phyloP scores from a whole-genome alignment of 2,329 filamentous ascomycete genomes.

The Cytospora schulzeri region DNA sequence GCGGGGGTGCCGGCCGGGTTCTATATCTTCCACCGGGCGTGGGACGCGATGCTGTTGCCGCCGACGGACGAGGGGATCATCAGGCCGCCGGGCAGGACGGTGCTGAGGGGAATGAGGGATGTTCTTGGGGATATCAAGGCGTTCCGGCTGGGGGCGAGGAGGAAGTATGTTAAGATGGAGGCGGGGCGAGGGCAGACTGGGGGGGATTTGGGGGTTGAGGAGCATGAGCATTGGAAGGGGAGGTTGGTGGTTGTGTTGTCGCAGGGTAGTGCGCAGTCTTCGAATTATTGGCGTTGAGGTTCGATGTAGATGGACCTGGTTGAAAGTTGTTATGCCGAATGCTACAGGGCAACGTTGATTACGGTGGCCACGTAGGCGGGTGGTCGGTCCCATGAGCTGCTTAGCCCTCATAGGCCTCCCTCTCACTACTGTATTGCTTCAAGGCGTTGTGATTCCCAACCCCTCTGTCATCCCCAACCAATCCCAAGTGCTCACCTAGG shows the following conservation, averaged over 20 bases:
- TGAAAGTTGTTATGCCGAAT: background rate
- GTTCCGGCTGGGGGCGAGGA: slow-evolving; percentile 41
- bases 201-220: slow-evolving; percentile 25
- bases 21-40: slow-evolving; percentile 54
- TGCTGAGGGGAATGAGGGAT: slow-evolving; percentile 45
- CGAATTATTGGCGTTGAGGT: slow-evolving; percentile 23
- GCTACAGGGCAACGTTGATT: no score
- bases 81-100: slow-evolving; percentile 33
- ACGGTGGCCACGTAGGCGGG: no score
- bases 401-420: no score
- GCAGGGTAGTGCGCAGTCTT: slow-evolving; percentile 8
- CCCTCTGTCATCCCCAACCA: no score
- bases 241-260: slow-evolving; percentile 38
- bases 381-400: no score
- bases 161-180: slow-evolving; percentile 32
- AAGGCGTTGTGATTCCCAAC: no score
- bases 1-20: slow-evolving; percentile 51
- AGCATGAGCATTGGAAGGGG: slow-evolving; percentile 44
- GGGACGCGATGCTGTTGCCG: slow-evolving; percentile 52
- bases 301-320: background rate
- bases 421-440: no score
- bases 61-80: slow-evolving; percentile 25
- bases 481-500: no score
- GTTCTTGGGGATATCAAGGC: slow-evolving; percentile 46
- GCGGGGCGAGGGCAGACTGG: slow-evolving; percentile 19